A percentile compares a stretch with the other conserved stretches of the same genome.
These are phyloP conservation scores for Secale cereale DNA, from an alignment of 176 grass and related monocot genomes.

Conservation along the genomic window DNA sequence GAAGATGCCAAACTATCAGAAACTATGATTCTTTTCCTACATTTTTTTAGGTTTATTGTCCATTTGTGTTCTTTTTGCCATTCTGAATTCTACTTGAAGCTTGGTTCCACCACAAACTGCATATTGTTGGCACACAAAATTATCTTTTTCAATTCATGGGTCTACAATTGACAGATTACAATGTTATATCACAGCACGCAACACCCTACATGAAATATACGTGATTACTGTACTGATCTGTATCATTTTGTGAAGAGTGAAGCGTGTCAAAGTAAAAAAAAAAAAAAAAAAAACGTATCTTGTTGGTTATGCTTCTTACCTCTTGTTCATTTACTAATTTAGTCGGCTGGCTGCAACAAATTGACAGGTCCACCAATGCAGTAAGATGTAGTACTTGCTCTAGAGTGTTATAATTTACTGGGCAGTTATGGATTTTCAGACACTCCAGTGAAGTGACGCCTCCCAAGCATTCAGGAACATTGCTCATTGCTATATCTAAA, in stretches of 20 bases:
- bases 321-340: background rate
- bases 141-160: background rate
- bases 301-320: background rate
- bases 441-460: background rate
- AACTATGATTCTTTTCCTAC: background rate
- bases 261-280: background rate
- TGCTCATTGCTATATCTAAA: background rate
- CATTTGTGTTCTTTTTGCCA: background rate
- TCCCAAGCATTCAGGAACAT: background rate
- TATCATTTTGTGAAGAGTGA: background rate
- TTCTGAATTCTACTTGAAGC: background rate
- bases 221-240: background rate
- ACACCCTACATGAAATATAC: background rate
- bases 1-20: background rate
- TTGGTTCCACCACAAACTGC: background rate
- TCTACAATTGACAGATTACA: background rate
- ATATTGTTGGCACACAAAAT: background rate
- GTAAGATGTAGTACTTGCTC: background rate
- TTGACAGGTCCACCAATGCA: background rate
- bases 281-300: background rate
- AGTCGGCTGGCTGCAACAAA: background rate
- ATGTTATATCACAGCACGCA: background rate
- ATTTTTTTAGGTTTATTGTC: background rate
- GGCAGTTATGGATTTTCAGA: background rate
- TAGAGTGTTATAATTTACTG: background rate